Base-by-base conservation (phyloP, 805 yeast species). In the Cyberlindnera nakhonratchasimensis region DNA sequence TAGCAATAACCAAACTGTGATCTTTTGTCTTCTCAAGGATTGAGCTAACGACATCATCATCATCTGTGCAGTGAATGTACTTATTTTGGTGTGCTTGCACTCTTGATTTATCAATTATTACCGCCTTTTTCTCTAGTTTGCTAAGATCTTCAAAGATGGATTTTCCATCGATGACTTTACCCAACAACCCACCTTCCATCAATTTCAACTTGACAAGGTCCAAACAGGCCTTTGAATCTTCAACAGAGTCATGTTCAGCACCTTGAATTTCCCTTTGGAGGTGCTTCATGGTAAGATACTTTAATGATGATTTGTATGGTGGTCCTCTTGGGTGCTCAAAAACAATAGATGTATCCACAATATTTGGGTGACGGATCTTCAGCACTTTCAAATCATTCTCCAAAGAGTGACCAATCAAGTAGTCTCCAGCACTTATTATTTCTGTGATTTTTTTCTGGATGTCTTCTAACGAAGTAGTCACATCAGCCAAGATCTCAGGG, bases 321-420 rank as follows among this genome's bases (percentile, higher is more conserved):
- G 82, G 82, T 0, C 97, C 97, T 25, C 85, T 71, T n/a, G 77
- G 74, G 58, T 89, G 96, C 40, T 88, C 88, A 63, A 68, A 85
- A 10, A 82, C 66, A 1, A 85, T 52, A 0, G 96, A 71, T 0
- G 98, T 91, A 62, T 91, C 99, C 12, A 91, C 77, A 20, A 90
- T 71, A 13, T 64, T 69, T 2, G 86, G 82, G 59, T 91, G 98
- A 36, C 80, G 71, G 13, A 93, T 53, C 51, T 74, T 73, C 57
- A 93, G 62, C 3, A 80, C 95, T 10, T 72, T 69, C 37, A 91
- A 67, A 61, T 91, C 99, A 18, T 83, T 80, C 48, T 90, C 91
- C 23, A 91, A 66, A 0, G 98, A 91, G 60, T 91, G 99, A 2
- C 99, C 98, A 39, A 91, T 75, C 18, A 91, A 57, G 12, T 81